A percentile compares a stretch with the other conserved stretches of the same genome.
phyloP scores from a whole-genome alignment of 2,329 filamentous ascomycete genomes.

The Atkinsonella texensis region DNA sequence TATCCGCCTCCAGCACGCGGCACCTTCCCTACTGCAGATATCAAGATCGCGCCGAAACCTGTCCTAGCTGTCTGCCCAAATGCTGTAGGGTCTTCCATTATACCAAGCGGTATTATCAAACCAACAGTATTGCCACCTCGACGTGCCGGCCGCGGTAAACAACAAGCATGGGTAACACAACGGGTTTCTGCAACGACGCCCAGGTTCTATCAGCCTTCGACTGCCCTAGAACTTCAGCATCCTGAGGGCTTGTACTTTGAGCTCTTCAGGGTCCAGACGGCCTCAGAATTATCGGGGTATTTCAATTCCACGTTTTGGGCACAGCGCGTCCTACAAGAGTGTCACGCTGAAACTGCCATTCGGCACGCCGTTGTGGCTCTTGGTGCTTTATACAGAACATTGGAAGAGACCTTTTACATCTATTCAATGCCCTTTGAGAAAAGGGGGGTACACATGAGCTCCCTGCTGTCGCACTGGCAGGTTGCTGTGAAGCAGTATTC shows the following conservation, averaged over 20 bases:
- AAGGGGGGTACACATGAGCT: conserved; percentile 16
- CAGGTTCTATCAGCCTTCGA: conserved; percentile 30
- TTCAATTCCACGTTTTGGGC: conserved; percentile 58
- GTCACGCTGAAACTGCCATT: conserved; percentile 48
- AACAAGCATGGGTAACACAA: not conserved
- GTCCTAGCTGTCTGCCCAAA: conserved; percentile 14
- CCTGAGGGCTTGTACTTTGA: conserved; percentile 49
- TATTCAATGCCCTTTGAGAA: conserved; percentile 16
- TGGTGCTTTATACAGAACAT: conserved; percentile 54
- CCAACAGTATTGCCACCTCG: conserved; percentile 20
- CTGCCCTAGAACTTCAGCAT: conserved; percentile 33
- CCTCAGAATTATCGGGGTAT: conserved; percentile 52
- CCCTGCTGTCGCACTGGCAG: conserved; percentile 40
- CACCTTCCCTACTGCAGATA: conserved; percentile 31
- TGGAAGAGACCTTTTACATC: conserved; percentile 44
- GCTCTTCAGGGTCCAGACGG: conserved; percentile 48
- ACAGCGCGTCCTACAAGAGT: conserved; percentile 48
- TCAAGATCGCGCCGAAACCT: conserved; percentile 39
- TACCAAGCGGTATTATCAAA: conserved; percentile 8
- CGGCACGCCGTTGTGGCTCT: conserved; percentile 54
- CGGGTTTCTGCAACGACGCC: conserved; percentile 7
- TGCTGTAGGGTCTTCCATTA: conserved; percentile 6
- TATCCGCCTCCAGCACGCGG: conserved; percentile 46
- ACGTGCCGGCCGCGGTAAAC: conserved; percentile 14
- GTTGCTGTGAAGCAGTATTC: conserved; percentile 49